These are phyloP conservation scores for Chenopodium formosanum DNA, from an alignment of 148 eudicot species.

Conservation along the genomic window DNA sequence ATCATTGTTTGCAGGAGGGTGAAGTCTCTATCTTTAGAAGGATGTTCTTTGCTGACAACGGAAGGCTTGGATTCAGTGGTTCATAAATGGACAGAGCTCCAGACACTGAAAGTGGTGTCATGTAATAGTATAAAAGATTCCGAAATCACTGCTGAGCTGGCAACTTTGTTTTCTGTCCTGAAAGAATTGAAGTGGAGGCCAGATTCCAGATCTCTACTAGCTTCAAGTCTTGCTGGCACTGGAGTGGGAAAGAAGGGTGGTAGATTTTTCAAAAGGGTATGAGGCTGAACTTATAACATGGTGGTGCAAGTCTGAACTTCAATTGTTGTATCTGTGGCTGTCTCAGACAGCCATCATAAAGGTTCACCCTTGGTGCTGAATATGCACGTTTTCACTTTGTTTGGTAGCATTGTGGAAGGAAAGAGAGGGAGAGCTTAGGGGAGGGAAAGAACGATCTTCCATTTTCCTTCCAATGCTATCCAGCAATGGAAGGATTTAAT, in stretches of 20 bases:
- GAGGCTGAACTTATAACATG: constrained; percentile 32
- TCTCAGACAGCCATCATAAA: constrained; percentile 13
- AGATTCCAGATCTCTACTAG: constrained; percentile 70
- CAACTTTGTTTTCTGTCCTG: constrained; percentile 66
- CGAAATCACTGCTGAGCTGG: constrained; percentile 73
- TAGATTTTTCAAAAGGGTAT: constrained; percentile 63
- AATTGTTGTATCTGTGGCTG: constrained; percentile 18
- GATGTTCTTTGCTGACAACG: constrained; percentile 81
- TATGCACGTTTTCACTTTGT: neutral
- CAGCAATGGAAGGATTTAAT: too few relatives aligned
- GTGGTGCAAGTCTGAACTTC: constrained; percentile 27
- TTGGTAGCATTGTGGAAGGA: too few relatives aligned
- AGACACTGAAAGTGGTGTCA: constrained; percentile 68
- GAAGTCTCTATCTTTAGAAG: constrained; percentile 68
- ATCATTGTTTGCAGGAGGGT: constrained; percentile 51
- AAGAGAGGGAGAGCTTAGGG: too few relatives aligned
- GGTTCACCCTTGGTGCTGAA: constrained; percentile 14
- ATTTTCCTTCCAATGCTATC: too few relatives aligned
- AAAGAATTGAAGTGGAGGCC: constrained; percentile 95
- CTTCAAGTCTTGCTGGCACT: constrained; percentile 74
- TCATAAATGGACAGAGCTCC: constrained; percentile 74
- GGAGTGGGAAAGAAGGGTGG: constrained; percentile 88
- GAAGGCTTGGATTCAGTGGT: constrained; percentile 76
- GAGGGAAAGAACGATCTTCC: too few relatives aligned
- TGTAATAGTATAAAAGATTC: constrained; percentile 86